A percentile compares a stretch with the other conserved stretches of the same genome.
Evolutionary conservation across 306 rosid genomes (phyloP).

Genomic region (Castanea mollissima): DNA sequence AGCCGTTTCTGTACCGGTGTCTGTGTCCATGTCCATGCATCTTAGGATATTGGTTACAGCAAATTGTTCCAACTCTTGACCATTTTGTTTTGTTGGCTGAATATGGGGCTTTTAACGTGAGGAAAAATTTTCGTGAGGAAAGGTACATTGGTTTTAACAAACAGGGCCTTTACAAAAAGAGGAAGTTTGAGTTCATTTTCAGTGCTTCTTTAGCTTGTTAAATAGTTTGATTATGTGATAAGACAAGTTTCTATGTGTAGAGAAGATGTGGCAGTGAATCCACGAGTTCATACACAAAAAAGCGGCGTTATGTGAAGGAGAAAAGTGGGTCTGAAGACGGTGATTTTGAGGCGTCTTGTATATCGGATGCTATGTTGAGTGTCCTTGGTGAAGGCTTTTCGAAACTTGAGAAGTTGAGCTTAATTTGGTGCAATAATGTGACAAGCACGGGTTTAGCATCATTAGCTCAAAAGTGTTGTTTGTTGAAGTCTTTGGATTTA

Average conservation of each 20-base stretch:
- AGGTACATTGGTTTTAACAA: neutral
- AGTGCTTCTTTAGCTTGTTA: neutral
- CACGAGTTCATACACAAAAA: conserved; percentile 32
- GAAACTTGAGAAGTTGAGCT: conserved; percentile 71
- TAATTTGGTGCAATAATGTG: conserved; percentile 86
- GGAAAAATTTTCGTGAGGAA: too few species aligned
- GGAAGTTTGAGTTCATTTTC: neutral
- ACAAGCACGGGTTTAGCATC: conserved; percentile 63
- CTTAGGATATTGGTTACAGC: too few species aligned
- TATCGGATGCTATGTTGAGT: conserved; percentile 72
- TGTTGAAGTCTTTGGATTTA: conserved; percentile 74
- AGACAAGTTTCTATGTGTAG: conserved; percentile 20
- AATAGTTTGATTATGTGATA: neutral
- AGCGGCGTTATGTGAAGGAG: conserved; percentile 25
- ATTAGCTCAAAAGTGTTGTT: conserved; percentile 52
- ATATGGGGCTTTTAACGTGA: too few species aligned
- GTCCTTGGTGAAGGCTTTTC: conserved; percentile 76
- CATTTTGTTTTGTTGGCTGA: too few species aligned
- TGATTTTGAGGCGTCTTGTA: conserved; percentile 44
- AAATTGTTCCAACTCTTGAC: too few species aligned
- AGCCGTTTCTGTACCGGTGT: too few species aligned
- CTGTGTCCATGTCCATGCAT: too few species aligned
- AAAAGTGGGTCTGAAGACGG: conserved; percentile 40
- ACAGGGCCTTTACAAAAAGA: neutral
- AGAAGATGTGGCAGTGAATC: conserved; percentile 38